Evolutionary conservation across 441 rosid genomes (phyloP), one percentile per base, ranked within the genome.

Genomic region (Aleurites moluccanus): DNA sequence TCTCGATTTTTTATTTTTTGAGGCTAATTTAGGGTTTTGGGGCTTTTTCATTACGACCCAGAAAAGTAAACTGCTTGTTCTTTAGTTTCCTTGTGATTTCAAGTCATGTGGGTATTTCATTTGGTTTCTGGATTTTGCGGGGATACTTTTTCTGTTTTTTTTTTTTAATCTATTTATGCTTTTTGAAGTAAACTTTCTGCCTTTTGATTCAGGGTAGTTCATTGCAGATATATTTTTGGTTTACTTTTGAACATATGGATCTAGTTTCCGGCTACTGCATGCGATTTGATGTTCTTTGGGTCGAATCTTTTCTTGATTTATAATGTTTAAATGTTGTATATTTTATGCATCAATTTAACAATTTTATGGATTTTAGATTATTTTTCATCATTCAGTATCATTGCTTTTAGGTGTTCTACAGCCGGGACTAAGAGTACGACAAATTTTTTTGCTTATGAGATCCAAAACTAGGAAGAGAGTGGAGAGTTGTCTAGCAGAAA

Each of bases 41-140:
- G 57, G 53, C 30, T 47, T 67, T 67, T 33, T 72, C 3, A 69
- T 21, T 27, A 3, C 79, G 23, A 59, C 70, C 76, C 74, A 45
- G 40, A 45, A 42, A 74, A 79, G 81, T 74, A 62, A 75, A 44
- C 9, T 30, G 52, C 23, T 21, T 6, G 15, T 57, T 55, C 40
- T 60, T 64, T 57, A 47, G 33, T 21, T 50, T 56, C 20, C 45
- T 7, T 49, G 3, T 38, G 30, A 3, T 56, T 47, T 42, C 47
- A 49, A 60, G 38, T 60, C 61, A 15, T 71, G 10, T 52, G 67
- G 69, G 69, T 64, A 38, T 23, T 10, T 20, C 57, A 50, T 16
- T 59, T 40, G 2, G 15, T 20, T 9, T 72, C 23, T 11, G 49
- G 9, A 38, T 73, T 53, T 18, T 45, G 27, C 9, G 3, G 23